phyloP scores from a whole-genome alignment of 2,329 filamentous ascomycete genomes.

The Alternaria hordeiaustralica region DNA sequence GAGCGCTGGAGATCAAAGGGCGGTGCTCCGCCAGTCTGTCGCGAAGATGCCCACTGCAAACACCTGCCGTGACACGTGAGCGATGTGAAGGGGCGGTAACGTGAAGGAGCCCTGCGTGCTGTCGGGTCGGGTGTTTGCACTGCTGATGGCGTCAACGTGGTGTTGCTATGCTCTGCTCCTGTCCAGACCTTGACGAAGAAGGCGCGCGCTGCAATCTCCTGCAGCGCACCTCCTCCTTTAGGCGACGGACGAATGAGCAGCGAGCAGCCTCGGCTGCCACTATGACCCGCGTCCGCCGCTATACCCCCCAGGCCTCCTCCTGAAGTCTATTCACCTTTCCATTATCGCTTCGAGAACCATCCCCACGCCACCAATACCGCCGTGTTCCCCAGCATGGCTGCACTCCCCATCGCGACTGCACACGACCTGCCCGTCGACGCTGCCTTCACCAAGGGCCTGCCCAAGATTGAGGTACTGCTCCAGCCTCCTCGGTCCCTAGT shows the following conservation, averaged over 20 bases:
- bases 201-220: conserved; percentile 38
- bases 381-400: background rate
- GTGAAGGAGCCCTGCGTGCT: background rate
- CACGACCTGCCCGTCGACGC: conserved; percentile 21
- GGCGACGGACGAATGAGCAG: background rate
- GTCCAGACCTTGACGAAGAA: conserved; percentile 30
- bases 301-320: conserved; percentile 22
- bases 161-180: background rate
- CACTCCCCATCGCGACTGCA: conserved; percentile 19
- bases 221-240: conserved; percentile 31
- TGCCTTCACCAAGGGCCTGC: conserved; percentile 45
- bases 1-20: conserved; percentile 26
- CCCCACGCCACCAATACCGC: conserved; percentile 30
- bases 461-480: conserved; percentile 52
- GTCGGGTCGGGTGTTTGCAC: background rate
- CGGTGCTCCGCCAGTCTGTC: conserved; percentile 1
- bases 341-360: conserved; percentile 25
- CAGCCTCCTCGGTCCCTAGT: conserved; percentile 26
- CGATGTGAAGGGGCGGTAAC: background rate
- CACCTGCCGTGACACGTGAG: background rate
- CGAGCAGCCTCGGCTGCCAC: conserved; percentile 1
- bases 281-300: conserved; percentile 19
- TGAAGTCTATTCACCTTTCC: conserved; percentile 20
- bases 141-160: background rate
- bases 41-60: background rate